Percentiles rank a stretch among this genome's conserved stretches.
phyloP scores from a whole-genome alignment of 139 green algal genomes.

The Chlamydomonas incerta region DNA sequence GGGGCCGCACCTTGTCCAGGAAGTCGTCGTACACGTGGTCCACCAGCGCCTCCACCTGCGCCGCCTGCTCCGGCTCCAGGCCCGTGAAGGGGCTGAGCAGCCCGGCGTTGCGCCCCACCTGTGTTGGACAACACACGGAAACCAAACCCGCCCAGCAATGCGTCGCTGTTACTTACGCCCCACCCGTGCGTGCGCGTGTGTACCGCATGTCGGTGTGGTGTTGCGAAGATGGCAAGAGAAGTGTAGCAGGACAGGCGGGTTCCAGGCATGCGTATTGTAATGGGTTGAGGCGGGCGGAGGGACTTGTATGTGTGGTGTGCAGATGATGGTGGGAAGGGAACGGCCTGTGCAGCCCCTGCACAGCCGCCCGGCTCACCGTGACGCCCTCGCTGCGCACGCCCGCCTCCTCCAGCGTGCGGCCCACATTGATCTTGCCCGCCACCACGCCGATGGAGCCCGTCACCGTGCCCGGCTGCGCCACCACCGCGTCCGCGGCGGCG shows the following conservation, averaged over 20 bases:
- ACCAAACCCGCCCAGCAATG: no score
- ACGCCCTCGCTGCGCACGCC: slow-evolving; percentile 52
- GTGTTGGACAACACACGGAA: no score
- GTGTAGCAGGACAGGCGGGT: no score
- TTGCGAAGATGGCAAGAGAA: no score
- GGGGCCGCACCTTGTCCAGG: slow-evolving; percentile 61
- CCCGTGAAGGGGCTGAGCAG: slow-evolving; percentile 45
- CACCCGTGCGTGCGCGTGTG: no score
- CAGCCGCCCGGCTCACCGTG: background rate
- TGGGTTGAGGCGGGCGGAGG: no score
- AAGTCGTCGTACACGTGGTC: slow-evolving; percentile 87
- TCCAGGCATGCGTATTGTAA: no score
- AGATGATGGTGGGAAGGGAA: background rate
- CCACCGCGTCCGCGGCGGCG: slow-evolving; percentile 67
- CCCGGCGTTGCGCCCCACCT: slow-evolving; percentile 60
- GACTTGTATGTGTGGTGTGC: no score
- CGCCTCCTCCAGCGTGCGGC: slow-evolving; percentile 30
- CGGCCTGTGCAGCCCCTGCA: background rate
- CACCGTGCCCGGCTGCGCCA: slow-evolving; percentile 90
- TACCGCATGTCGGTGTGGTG: no score
- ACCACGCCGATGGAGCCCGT: slow-evolving; percentile 94
- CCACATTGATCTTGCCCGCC: slow-evolving; percentile 42
- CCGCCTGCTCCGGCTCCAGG: slow-evolving; percentile 40
- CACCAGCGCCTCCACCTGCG: slow-evolving; percentile 41
- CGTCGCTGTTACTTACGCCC: no score